Percentiles rank a stretch among this genome's conserved stretches.
Conservation (phyloP, 768 basidiomycete genomes). For the Roridomyces roridus region DNA sequence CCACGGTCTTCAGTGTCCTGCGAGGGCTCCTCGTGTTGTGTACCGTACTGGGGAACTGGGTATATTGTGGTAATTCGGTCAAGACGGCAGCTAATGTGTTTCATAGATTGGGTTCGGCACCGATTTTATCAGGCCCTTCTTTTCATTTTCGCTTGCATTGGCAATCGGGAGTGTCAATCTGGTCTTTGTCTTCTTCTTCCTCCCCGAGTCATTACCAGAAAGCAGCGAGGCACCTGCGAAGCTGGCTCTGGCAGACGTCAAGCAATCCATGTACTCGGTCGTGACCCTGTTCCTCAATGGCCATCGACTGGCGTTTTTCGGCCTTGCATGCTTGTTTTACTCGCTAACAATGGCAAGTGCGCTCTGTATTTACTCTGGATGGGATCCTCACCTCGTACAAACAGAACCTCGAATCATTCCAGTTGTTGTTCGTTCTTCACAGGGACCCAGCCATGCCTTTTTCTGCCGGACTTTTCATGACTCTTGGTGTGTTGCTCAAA, state of each 20-base stretch:
- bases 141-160: conserved; percentile 6
- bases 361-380: neutral
- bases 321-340: conserved; percentile 20
- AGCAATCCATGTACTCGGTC: conserved; percentile 14
- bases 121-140: conserved; percentile 16
- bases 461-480: conserved; percentile 6
- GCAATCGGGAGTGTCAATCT: conserved; percentile 11
- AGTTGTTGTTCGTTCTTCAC: conserved; percentile 8
- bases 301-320: conserved; percentile 11
- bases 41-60: conserved; percentile 15
- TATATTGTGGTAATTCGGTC: neutral
- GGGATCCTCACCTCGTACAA: neutral
- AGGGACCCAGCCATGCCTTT: neutral
- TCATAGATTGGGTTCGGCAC: conserved; percentile 14
- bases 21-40: conserved; percentile 19
- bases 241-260: conserved; percentile 11
- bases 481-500: conserved; percentile 1
- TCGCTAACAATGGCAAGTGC: conserved; percentile 19
- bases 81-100: neutral
- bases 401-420: conserved; percentile 13
- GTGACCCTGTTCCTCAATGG: conserved; percentile 1
- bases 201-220: conserved; percentile 23
- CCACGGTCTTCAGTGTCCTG: conserved; percentile 17
- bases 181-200: conserved; percentile 17
- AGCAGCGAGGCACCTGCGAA: conserved; percentile 14